Conservation (phyloP, 164 flowering plant species). For the Platanus orientalis region DNA sequence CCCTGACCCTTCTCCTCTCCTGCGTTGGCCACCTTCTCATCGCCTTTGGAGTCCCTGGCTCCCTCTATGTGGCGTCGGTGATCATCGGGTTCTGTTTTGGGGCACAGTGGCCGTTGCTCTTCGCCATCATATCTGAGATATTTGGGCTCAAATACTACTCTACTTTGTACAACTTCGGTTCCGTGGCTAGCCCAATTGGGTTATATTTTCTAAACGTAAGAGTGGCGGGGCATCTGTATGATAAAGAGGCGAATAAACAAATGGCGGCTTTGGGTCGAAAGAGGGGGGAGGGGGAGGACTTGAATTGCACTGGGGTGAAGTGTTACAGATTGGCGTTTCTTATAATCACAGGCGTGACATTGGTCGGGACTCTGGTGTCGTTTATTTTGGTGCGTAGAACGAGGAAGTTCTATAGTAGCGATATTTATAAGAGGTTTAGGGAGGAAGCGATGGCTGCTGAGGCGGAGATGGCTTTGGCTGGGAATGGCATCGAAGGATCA, state of each 20-base stretch:
- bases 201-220: constrained; percentile 45
- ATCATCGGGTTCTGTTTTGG: constrained; percentile 56
- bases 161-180: constrained; percentile 50
- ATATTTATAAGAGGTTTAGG: too few species aligned
- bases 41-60: constrained; percentile 40
- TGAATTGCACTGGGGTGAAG: constrained; percentile 33
- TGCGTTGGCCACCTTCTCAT: constrained; percentile 51
- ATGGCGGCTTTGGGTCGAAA: constrained; percentile 21
- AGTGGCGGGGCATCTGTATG: constrained; percentile 45
- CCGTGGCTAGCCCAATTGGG: constrained; percentile 57
- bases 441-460: too few species aligned
- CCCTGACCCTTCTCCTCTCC: constrained; percentile 34
- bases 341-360: constrained; percentile 28
- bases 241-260: constrained; percentile 39
- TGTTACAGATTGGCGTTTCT: constrained; percentile 41
- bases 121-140: constrained; percentile 53
- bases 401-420: constrained; percentile 16
- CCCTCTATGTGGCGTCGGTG: constrained; percentile 47
- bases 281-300: constrained; percentile 21
- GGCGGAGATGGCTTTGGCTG: too few species aligned
- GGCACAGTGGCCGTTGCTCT: constrained; percentile 49
- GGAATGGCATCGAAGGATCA: too few species aligned
- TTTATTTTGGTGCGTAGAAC: constrained; percentile 42
- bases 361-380: constrained; percentile 34
- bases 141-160: constrained; percentile 64